Percentiles rank a stretch among this genome's conserved stretches.
Evolutionary conservation across 2,329 filamentous ascomycete species (phyloP).

Genomic region (Venturia oleaginea): DNA sequence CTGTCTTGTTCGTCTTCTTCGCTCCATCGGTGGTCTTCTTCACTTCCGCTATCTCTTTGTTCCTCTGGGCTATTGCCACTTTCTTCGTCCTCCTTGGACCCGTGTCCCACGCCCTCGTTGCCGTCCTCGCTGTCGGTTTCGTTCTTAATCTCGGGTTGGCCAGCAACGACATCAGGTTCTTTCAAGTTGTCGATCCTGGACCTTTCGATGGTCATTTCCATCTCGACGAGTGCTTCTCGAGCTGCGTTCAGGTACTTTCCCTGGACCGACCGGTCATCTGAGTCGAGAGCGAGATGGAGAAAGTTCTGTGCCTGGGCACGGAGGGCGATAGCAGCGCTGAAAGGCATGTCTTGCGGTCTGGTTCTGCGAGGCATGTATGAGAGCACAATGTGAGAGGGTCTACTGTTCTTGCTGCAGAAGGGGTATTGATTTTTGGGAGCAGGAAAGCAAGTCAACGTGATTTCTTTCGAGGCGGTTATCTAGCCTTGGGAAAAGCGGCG

Average conservation of each 20-base stretch:
- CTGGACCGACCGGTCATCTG: background rate
- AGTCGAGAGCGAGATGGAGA: constrained; percentile 3
- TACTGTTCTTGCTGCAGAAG: background rate
- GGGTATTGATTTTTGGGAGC: background rate
- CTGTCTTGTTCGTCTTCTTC: background rate
- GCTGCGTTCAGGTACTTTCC: background rate
- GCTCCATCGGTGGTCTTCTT: background rate
- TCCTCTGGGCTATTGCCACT: background rate
- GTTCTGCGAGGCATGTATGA: background rate
- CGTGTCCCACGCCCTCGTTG: background rate
- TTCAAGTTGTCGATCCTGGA: background rate
- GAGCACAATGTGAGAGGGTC: background rate
- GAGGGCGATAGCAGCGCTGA: background rate
- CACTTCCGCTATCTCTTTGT: background rate
- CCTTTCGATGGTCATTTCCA: background rate
- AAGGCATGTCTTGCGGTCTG: background rate
- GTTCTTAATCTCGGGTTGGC: background rate
- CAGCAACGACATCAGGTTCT: background rate
- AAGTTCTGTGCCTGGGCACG: background rate
- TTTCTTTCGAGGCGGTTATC: background rate
- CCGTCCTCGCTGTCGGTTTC: background rate
- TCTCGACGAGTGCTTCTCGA: background rate
- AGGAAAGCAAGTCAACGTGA: background rate
- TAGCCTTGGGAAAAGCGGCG: too few species aligned
- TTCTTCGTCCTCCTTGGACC: background rate